Percentiles rank a stretch among this genome's conserved stretches.
These are phyloP conservation scores for Aspergillus panamensis DNA, from an alignment of 495 filamentous ascomycete genomes.

Conservation along the genomic window DNA sequence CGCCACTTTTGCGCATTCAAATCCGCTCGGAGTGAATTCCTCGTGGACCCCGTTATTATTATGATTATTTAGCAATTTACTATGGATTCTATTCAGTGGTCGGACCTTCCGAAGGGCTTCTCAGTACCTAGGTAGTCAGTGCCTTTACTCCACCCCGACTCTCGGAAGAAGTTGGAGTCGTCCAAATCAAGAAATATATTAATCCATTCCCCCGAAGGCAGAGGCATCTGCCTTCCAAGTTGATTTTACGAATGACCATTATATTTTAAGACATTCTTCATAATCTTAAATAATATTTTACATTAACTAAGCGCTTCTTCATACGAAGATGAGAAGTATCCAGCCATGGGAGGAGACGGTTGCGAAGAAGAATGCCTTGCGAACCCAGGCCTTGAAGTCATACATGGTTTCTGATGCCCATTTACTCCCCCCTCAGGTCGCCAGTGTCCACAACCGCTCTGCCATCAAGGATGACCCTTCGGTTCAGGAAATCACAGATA, in stretches of 20 bases:
- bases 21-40: not conserved
- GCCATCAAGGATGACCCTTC: constrained; percentile 22
- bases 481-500: constrained; percentile 37
- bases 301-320: too few relatives aligned
- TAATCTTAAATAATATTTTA: too few relatives aligned
- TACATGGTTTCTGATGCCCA: constrained; percentile 31
- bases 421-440: constrained; percentile 24
- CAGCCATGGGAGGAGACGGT: constrained; percentile 34
- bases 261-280: too few relatives aligned
- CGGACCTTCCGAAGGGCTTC: not conserved
- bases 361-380: constrained; percentile 27
- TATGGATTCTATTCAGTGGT: too few relatives aligned
- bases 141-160: not conserved
- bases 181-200: not conserved
- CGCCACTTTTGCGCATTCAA: constrained; percentile 12
- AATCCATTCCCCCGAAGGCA: not conserved
- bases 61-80: too few relatives aligned
- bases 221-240: not conserved
- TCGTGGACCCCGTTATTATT: too few relatives aligned
- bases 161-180: not conserved
- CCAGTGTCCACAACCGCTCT: constrained; percentile 26
- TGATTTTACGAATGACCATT: too few relatives aligned
- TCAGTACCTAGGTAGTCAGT: not conserved
- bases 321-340: constrained; percentile 19
- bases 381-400: constrained; percentile 29